phyloP scores from a whole-genome alignment of 495 filamentous ascomycete species.

The Chaetomidium leptoderma region DNA sequence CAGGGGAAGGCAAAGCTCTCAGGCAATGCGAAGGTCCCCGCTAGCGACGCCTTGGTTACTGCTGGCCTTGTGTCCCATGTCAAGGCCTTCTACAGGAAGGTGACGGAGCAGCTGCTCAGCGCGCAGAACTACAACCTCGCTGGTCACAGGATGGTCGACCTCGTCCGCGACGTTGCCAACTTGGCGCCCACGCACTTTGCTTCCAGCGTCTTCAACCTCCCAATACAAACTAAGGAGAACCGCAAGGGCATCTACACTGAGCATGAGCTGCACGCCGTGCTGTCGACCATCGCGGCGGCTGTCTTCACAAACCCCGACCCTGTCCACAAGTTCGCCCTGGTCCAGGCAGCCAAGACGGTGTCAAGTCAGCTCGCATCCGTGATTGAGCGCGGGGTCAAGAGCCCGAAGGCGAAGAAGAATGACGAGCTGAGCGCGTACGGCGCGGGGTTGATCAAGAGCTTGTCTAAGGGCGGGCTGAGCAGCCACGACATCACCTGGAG shows the following conservation, averaged over 20 bases:
- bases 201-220: constrained; percentile 65
- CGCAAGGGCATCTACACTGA: constrained; percentile 69
- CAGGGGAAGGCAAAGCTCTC: constrained; percentile 50
- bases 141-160: constrained; percentile 66
- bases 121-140: constrained; percentile 56
- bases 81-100: constrained; percentile 60
- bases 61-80: constrained; percentile 54
- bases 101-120: constrained; percentile 59
- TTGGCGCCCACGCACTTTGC: constrained; percentile 68
- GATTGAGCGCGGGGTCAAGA: constrained; percentile 55
- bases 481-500: constrained; percentile 68
- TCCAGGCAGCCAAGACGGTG: constrained; percentile 58
- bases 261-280: constrained; percentile 72
- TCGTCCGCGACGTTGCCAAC: constrained; percentile 73
- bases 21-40: constrained; percentile 54
- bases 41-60: constrained; percentile 54
- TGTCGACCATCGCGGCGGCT: constrained; percentile 59
- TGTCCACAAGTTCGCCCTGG: constrained; percentile 52
- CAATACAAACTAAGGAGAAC: constrained; percentile 65
- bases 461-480: constrained; percentile 61
- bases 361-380: constrained; percentile 45
- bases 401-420: constrained; percentile 48
- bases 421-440: constrained; percentile 64
- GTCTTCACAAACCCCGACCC: constrained; percentile 50
- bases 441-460: constrained; percentile 60